Evolutionary conservation across 371 early-diverging fungal genomes (phyloP), one percentile per base, ranked within the genome.

Genomic region (Capniomyces stellatus): DNA sequence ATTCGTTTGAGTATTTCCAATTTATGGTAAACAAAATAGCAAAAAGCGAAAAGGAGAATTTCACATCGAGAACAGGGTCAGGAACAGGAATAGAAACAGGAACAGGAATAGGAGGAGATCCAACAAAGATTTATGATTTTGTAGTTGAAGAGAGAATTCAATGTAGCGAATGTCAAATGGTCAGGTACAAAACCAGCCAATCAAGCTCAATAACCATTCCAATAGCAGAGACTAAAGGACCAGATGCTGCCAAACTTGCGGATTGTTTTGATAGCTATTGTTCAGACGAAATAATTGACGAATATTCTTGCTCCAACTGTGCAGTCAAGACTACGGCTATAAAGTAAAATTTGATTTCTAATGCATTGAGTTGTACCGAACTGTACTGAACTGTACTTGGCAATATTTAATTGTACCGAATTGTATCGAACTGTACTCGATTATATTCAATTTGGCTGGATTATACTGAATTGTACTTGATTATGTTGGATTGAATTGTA

Each of bases 1-100:
- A 97, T 64, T 92, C 95, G 0, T 89, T 79, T 65, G 98, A 97
- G 67, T 95, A 90, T 59, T 76, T 90, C 56, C 84, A 82, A 58
- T 81, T 83, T 53, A 58, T 93, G 39, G 58, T 75, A 51, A 82
- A 82, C 42, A 67, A 74, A 8, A 67, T 92, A 19, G 74, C 82
- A 51, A 78, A 84, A 61, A 79, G 78, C 47, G 89, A 91, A 52
- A 79, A 81, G 27, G 64, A 69, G 2, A 61, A 56, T 57, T n/a
- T n/a, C n/a, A n/a, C n/a, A n/a, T n/a, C n/a, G n/a, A n/a, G n/a
- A n/a, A n/a, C n/a, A n/a, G n/a, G n/a, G n/a, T n/a, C n/a, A n/a
- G n/a, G n/a, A n/a, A n/a, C n/a, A n/a, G n/a, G n/a, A n/a, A n/a
- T n/a, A n/a, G n/a, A n/a, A n/a, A n/a, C n/a, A n/a, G 28, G 57